Evolutionary conservation across 805 yeast species (phyloP).

Genomic region (Brettanomyces custersianus): DNA sequence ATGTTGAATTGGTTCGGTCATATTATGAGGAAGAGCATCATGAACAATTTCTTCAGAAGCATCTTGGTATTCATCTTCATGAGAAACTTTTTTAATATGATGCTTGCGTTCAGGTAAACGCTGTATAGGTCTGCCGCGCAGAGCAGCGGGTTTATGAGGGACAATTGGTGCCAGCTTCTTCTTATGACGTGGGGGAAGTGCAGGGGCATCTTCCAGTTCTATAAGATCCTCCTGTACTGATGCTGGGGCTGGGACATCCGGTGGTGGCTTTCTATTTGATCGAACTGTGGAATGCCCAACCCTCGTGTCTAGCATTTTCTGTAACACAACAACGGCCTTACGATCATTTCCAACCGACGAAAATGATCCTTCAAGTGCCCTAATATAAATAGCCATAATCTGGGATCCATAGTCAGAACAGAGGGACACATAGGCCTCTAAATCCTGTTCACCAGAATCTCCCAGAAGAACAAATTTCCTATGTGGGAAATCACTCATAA

Average conservation of each 20-base stretch:
- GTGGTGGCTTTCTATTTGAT: neutral
- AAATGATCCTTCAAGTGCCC: constrained; percentile 66
- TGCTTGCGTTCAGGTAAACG: too few relatives aligned
- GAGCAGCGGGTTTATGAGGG: constrained; percentile 36
- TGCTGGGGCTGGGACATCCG: too few relatives aligned
- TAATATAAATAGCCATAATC: constrained; percentile 65
- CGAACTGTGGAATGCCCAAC: constrained; percentile 1
- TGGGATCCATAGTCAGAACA: constrained; percentile 54
- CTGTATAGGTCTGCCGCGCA: constrained; percentile 1
- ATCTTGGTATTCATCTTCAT: too few relatives aligned
- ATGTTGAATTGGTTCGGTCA: too few relatives aligned
- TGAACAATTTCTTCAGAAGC: too few relatives aligned
- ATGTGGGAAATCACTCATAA: constrained; percentile 64
- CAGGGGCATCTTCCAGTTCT: too few relatives aligned
- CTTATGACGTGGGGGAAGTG: too few relatives aligned
- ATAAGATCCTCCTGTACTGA: too few relatives aligned
- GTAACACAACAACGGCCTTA: constrained; percentile 15
- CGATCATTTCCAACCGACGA: constrained; percentile 40
- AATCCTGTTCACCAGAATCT: constrained; percentile 91
- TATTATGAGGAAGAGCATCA: too few relatives aligned
- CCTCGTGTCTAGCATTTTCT: constrained; percentile 11
- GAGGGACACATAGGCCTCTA: constrained; percentile 79
- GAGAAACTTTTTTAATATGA: too few relatives aligned
- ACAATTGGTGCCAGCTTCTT: constrained; percentile 35
- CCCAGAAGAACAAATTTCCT: constrained; percentile 82